These are phyloP conservation scores for Neurospora sp. DNA, from an alignment of 495 filamentous ascomycete genomes.

Conservation along the genomic window DNA sequence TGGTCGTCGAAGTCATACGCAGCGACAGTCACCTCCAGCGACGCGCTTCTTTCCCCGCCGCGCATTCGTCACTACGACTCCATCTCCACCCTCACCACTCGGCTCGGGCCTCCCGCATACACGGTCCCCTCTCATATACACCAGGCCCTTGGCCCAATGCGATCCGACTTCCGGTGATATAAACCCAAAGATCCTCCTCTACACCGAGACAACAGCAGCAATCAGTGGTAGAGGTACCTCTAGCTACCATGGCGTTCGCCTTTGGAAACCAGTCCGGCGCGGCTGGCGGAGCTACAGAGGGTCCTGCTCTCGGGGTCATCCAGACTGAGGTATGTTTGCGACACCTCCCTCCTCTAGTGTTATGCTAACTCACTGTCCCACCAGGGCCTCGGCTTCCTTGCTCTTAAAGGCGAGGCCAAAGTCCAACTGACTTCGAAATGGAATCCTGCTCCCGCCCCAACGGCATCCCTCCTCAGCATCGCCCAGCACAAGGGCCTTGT, in stretches of 20 bases:
- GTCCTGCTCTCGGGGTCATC: constrained; percentile 48
- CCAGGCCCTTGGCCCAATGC: not conserved
- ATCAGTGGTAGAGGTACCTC: not conserved
- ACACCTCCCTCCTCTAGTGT: not conserved
- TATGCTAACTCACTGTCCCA: constrained; percentile 5
- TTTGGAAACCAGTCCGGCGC: constrained; percentile 34
- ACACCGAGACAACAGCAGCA: not conserved
- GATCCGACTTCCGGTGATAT: not conserved
- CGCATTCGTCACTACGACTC: not conserved
- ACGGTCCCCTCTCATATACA: not conserved
- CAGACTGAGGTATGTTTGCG: constrained; percentile 34
- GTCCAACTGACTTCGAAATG: constrained; percentile 73
- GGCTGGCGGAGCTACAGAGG: constrained; percentile 34
- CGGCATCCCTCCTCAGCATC: constrained; percentile 75
- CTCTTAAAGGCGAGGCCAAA: constrained; percentile 70
- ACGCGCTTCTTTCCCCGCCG: not conserved
- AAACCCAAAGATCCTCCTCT: not conserved
- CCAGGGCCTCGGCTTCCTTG: constrained; percentile 74
- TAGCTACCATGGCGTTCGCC: constrained; percentile 55
- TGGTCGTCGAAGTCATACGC: not conserved
- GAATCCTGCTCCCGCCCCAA: constrained; percentile 67
- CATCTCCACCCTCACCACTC: not conserved
- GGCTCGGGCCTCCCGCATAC: not conserved
- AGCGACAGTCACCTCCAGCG: not conserved
- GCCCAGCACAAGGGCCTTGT: constrained; percentile 72